Conservation (phyloP, 352 stramenopile genomes). For the Phytophthora cajani region DNA sequence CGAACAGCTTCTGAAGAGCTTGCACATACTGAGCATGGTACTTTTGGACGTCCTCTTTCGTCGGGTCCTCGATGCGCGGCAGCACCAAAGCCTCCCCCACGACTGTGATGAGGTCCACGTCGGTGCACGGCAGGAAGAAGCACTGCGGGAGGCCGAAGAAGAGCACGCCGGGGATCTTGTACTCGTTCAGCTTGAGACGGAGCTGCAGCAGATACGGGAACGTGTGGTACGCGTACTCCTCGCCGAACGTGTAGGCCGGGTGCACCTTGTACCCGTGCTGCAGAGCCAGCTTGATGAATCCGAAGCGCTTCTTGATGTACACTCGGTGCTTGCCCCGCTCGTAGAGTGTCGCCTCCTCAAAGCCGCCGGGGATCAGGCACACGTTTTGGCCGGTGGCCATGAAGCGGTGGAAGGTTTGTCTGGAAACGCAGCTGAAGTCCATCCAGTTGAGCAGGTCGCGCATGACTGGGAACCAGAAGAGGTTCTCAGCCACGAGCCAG, state of each 20-base stretch:
- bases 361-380: constrained; percentile 89
- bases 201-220: constrained; percentile 76
- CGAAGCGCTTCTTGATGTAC: constrained; percentile 90
- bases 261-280: constrained; percentile 90
- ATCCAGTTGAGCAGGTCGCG: constrained; percentile 68
- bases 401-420: constrained; percentile 48
- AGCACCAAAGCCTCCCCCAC: constrained; percentile 86
- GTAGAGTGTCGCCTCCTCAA: constrained; percentile 94
- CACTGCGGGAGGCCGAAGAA: constrained; percentile 77
- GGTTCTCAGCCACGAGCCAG: constrained; percentile 74
- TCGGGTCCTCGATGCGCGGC: constrained; percentile 87
- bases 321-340: constrained; percentile 80
- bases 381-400: constrained; percentile 64
- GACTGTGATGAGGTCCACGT: constrained; percentile 86
- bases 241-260: constrained; percentile 92
- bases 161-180: constrained; percentile 83
- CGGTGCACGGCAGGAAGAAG: constrained; percentile 80
- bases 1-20: constrained; percentile 81
- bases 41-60: constrained; percentile 83
- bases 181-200: constrained; percentile 81
- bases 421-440: constrained; percentile 54
- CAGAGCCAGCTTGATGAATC: constrained; percentile 93
- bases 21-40: constrained; percentile 91
- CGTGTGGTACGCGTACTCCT: constrained; percentile 86
- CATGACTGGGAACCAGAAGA: constrained; percentile 70